Conservation (phyloP, 805 yeast genomes). For the Cyberlindnera nakhonratchasimensis region DNA sequence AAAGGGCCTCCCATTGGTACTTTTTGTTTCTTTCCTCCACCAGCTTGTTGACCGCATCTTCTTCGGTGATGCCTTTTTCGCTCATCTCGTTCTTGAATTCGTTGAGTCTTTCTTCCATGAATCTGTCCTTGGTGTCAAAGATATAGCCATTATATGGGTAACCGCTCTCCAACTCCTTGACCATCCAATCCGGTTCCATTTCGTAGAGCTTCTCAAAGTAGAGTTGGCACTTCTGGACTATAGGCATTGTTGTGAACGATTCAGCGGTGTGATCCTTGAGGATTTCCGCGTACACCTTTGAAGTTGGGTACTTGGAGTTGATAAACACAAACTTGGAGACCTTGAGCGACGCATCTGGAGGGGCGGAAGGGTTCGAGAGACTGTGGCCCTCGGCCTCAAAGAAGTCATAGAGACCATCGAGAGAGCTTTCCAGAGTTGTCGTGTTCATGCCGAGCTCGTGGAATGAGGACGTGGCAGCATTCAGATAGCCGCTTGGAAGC, state of each 20-base stretch:
- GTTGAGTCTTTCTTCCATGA: conserved; percentile 16
- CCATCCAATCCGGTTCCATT: conserved; percentile 24
- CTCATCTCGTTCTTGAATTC: conserved; percentile 17
- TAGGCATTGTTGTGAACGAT: conserved; percentile 13
- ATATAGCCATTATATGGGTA: conserved; percentile 23
- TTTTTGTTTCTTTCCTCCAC: conserved; percentile 12
- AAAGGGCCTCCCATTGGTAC: conserved; percentile 20
- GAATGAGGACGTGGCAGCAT: background rate
- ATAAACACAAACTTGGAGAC: conserved; percentile 18
- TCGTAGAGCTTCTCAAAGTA: conserved; percentile 22
- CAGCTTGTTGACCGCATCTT: conserved; percentile 8
- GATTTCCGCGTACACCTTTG: conserved; percentile 21
- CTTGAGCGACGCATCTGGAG: background rate
- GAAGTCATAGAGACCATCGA: conserved; percentile 5
- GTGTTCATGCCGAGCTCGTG: conserved; percentile 1
- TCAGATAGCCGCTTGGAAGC: background rate
- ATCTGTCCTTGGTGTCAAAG: conserved; percentile 26
- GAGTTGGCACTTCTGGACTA: conserved; percentile 17
- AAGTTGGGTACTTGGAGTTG: conserved; percentile 22
- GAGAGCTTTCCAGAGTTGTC: background rate
- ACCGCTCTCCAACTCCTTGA: conserved; percentile 21
- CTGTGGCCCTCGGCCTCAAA: conserved; percentile 3
- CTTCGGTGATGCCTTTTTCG: conserved; percentile 13
- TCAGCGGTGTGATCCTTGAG: conserved; percentile 17
- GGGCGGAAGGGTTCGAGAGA: background rate